phyloP scores from a whole-genome alignment of 2,329 filamentous ascomycete species.

The Scytalidium sp. region DNA sequence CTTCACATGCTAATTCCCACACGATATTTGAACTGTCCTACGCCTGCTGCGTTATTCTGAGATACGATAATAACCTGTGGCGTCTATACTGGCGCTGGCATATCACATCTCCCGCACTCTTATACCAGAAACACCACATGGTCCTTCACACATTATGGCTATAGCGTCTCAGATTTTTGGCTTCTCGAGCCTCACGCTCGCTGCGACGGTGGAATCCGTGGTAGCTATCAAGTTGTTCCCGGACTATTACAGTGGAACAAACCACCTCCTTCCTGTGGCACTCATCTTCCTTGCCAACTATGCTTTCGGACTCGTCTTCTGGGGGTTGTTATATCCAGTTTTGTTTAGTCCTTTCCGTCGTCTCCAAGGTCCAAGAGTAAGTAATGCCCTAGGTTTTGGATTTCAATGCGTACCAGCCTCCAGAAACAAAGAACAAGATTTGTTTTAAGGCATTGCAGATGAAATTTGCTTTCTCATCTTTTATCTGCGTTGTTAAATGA shows the following conservation, averaged over 20 bases:
- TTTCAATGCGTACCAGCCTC: background rate
- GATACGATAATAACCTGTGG: no score
- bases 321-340: background rate
- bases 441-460: no score
- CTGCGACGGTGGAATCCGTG: slow-evolving; percentile 21
- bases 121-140: background rate
- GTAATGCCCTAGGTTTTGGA: background rate
- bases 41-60: no score
- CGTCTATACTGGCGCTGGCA: no score
- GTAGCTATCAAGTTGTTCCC: slow-evolving; percentile 20
- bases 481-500: background rate
- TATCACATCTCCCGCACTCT: background rate
- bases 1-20: no score
- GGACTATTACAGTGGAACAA: background rate
- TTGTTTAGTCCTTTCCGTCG: background rate
- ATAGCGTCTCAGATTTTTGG: slow-evolving; percentile 12
- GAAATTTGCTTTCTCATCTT: background rate
- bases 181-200: slow-evolving; percentile 22
- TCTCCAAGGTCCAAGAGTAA: background rate
- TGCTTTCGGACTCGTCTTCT: background rate
- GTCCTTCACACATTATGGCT: background rate
- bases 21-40: no score
- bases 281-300: background rate
- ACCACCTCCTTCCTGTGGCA: background rate
- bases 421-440: no score